Conservation (phyloP, 2,329 filamentous ascomycete genomes). For the Colletotrichum destructivum region DNA sequence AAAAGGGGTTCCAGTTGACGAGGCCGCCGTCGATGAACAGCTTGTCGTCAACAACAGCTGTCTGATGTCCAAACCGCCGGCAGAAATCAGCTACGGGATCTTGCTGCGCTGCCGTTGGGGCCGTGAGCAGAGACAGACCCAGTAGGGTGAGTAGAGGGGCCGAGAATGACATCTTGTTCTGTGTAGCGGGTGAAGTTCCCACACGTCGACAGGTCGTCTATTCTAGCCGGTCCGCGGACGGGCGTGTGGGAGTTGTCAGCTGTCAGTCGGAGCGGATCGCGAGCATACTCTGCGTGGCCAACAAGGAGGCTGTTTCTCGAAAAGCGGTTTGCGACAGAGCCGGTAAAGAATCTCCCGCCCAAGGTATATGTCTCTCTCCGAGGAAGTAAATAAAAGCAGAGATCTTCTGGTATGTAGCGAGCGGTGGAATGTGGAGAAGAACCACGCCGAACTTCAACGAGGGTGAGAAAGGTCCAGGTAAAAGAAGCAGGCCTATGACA, state of each 20-base stretch:
- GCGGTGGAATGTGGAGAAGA: constrained; percentile 21
- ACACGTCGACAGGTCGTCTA: neutral
- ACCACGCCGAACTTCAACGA: constrained; percentile 12
- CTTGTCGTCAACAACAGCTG: constrained; percentile 70
- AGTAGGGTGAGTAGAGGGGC: constrained; percentile 1
- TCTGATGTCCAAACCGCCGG: constrained; percentile 71
- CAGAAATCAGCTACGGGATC: constrained; percentile 70
- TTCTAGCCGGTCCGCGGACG: constrained; percentile 12
- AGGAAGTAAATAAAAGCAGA: constrained; percentile 6
- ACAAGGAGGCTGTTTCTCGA: neutral
- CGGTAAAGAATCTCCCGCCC: neutral
- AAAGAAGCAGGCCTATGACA: neutral
- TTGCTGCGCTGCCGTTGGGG: constrained; percentile 52
- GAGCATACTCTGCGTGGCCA: neutral
- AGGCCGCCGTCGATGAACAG: constrained; percentile 76
- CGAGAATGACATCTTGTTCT: neutral
- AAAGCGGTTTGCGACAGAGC: neutral
- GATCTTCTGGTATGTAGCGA: constrained; percentile 5
- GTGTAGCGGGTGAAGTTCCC: neutral
- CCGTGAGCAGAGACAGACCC: constrained; percentile 25
- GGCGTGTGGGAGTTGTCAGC: constrained; percentile 13
- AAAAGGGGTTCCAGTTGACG: constrained; percentile 67
- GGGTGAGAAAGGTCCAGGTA: neutral
- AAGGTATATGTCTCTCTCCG: constrained; percentile 23
- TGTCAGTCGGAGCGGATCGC: constrained; percentile 6